Conservation (phyloP, 495 filamentous ascomycete species). For the Chaetomium cochliodes region DNA sequence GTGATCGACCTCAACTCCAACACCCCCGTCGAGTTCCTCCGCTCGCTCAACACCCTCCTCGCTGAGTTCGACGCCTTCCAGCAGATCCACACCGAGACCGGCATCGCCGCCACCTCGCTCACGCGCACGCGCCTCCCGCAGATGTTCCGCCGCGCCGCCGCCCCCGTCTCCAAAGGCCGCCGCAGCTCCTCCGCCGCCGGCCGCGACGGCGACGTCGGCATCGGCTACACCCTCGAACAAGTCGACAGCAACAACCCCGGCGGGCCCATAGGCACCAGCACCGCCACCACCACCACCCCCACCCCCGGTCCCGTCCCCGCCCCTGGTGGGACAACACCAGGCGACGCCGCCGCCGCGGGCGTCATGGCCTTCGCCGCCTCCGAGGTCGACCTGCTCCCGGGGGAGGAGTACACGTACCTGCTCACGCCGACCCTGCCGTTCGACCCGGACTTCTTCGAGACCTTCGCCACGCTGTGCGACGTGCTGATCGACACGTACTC, state of each 20-base stretch:
- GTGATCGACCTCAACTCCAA: slow-evolving; percentile 82
- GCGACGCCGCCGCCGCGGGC: slow-evolving; percentile 31
- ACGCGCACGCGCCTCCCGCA: slow-evolving; percentile 75
- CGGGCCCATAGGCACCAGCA: not conserved
- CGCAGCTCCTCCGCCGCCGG: slow-evolving; percentile 62
- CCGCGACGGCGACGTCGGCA: slow-evolving; percentile 2
- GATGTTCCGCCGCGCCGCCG: slow-evolving; percentile 77
- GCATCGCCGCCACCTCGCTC: slow-evolving; percentile 65
- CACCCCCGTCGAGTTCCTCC: slow-evolving; percentile 78
- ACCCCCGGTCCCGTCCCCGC: not conserved
- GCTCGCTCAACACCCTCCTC: slow-evolving; percentile 80
- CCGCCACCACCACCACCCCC: slow-evolving; percentile 31
- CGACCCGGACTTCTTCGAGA: slow-evolving; percentile 95
- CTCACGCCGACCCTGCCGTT: slow-evolving; percentile 92
- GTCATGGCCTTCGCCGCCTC: slow-evolving; percentile 48
- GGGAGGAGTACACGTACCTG: slow-evolving; percentile 85
- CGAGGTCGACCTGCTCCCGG: slow-evolving; percentile 53
- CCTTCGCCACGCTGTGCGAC: slow-evolving; percentile 95
- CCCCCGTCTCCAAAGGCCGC: slow-evolving; percentile 56
- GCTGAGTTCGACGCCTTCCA: slow-evolving; percentile 92
- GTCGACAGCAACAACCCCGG: slow-evolving; percentile 30
- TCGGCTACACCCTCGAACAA: slow-evolving; percentile 27
- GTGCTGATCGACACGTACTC: slow-evolving; percentile 91
- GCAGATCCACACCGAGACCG: slow-evolving; percentile 75
- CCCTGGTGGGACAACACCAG: slow-evolving; percentile 16